Evolutionary conservation across 2,329 filamentous ascomycete species (phyloP), one percentile per base, ranked within the genome.

Genomic region (Pseudocercospora pini-densiflorae): DNA sequence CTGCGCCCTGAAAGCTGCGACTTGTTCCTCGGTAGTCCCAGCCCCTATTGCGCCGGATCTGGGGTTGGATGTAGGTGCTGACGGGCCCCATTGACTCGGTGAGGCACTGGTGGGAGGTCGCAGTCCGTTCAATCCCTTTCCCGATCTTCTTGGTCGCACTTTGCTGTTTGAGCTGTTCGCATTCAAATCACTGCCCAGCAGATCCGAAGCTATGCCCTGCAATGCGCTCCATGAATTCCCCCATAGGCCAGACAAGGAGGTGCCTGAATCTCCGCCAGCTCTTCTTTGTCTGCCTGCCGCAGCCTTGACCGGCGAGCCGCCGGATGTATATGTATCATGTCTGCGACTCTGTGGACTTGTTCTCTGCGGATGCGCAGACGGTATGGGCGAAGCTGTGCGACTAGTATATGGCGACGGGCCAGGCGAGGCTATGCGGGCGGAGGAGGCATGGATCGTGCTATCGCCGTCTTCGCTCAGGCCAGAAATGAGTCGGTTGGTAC

Each of bases 171-270:
- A 47, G 54, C 71, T 66, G 12, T 66, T 40, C 9, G 60, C 43
- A 40, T 64, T 43, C 14, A 70, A 60, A 49, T 83, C 82, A 62
- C 70, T 81, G 43, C 82, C 81, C 24, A 85, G 75, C 47, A 85
- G 77, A 63, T 82, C 83, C 27, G 81, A 81, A 8, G 83, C 83
- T 57, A 85, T 79, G 61, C 79, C 81, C 68, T 85, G 82, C 49
- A 85, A 74, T 43, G 82, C 77, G 31, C 78, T 81, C 82, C 82
- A 84, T 16, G 82, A 82, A 66, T 77, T 83, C 12, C 81, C 81
- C 79, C 80, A 84, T 49, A 85, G 68, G 12, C 78, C 80, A 12
- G 82, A 80, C 24, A 84, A 69, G n/a, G 76, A 72, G 53, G 55
- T 69, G 59, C 70, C 68, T 47, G 66, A 68, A 60, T 68, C 65